Evolutionary conservation across 768 basidiomycete genomes (phyloP), one percentile per base, ranked within the genome.

Genomic region (Pisolithus sp.): DNA sequence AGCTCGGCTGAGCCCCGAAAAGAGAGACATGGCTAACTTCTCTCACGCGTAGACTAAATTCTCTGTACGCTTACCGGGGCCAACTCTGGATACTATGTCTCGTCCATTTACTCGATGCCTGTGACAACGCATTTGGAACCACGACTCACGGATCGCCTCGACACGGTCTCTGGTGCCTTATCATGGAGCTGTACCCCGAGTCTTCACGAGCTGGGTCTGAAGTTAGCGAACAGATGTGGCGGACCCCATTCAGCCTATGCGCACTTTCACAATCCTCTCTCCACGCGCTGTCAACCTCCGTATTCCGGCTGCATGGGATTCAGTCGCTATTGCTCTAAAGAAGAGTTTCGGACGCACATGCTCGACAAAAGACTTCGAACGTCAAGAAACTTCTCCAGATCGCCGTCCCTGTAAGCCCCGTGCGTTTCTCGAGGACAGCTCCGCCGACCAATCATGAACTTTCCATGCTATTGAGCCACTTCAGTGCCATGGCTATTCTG

Each of bases 391-490:
- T n/a, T n/a, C n/a, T n/a, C n/a, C n/a, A n/a, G n/a, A n/a, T n/a
- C n/a, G n/a, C n/a, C n/a, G n/a, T n/a, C n/a, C n/a, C n/a, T n/a
- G n/a, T n/a, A n/a, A n/a, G n/a, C n/a, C n/a, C n/a, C n/a, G n/a
- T n/a, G n/a, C n/a, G n/a, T n/a, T n/a, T n/a, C n/a, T n/a, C n/a
- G n/a, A n/a, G n/a, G n/a, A n/a, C n/a, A n/a, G n/a, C n/a, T n/a
- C n/a, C n/a, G n/a, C n/a, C n/a, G n/a, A n/a, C n/a, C 0, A 54
- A 64, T 2, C 71, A 76, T 34, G 80, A 87, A 38, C 72, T 88
- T 2, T 86, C 89, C 1, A 83, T 83, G 76, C 73, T 95, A 31
- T 81, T 85, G 67, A 96, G 96, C 66, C 82, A 93, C 7, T 82
- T 89, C 59, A 81, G 78, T 46, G 83, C 87, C 10, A 73, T 87